phyloP scores from a whole-genome alignment of 768 basidiomycete species.

The Tulasnella calospora region DNA sequence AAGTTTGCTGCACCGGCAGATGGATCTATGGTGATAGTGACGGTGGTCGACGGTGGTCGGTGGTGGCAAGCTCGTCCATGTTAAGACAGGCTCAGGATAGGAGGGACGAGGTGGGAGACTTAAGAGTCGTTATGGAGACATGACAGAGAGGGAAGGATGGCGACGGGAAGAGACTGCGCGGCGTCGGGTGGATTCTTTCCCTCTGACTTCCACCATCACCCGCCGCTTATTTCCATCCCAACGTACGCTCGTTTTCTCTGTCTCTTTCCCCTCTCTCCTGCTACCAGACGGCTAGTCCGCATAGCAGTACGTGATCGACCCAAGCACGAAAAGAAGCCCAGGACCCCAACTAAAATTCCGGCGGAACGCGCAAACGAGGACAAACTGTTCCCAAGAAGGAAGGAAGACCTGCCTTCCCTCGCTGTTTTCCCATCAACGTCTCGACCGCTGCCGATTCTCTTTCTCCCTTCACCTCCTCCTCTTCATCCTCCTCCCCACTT shows the following conservation, averaged over 20 bases:
- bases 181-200: background rate
- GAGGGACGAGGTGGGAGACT: background rate
- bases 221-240: background rate
- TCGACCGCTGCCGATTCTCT: background rate
- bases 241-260: background rate
- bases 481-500: too few relatives aligned
- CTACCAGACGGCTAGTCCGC: constrained; percentile 11
- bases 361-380: background rate
- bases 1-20: background rate
- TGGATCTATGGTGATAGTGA: too few relatives aligned
- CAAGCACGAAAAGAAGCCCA: background rate
- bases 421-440: constrained; percentile 17
- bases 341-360: background rate
- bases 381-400: background rate
- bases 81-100: background rate
- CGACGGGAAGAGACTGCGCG: background rate
- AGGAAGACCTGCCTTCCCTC: background rate
- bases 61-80: background rate
- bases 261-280: background rate
- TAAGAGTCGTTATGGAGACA: background rate
- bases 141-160: background rate
- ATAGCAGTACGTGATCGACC: background rate
- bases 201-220: background rate
- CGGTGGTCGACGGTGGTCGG: background rate
- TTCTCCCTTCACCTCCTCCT: background rate